Base-by-base conservation (phyloP, 345 rosid species). In the Eucalyptus sideroxylon region DNA sequence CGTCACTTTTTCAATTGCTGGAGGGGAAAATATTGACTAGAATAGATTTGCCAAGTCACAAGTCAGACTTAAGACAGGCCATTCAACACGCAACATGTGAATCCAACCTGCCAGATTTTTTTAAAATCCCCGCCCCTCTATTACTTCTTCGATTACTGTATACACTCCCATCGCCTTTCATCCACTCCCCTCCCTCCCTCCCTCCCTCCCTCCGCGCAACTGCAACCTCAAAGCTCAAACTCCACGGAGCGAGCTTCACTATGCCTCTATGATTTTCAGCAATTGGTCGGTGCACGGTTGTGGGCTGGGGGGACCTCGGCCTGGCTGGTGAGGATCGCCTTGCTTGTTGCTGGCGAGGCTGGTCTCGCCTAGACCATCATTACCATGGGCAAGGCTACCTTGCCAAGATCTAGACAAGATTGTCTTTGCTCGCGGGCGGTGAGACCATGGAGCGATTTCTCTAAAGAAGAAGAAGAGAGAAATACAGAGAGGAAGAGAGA, bases 311-410 rank as follows among this genome's bases (percentile, higher is more conserved):
- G 10, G 27, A 24, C 62, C 13, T 0, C 30, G 6, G 59, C 59
- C 0, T 53, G 26, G 59, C 26, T 8, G 59, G 26, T 53, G 59
- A 53, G 59, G 59, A 53, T 53, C 1, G 26, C 59, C 59, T 53
- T 19, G 10, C 10, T 53, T 19, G 59, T 0, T 53, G 24, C 2
- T 7, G 0, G 59, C 10, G 0, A 19, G 59, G 11, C 26, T 53
- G 11, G 11, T 53, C 59, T 53, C 2, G 0, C 26, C 26, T 53
- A 53, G 59, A 53, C 59, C 59, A 53, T 53, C 11, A 19, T 53
- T 53, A 2, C 26, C 59, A 53, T 53, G 26, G 59, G 26, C 24
- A 53, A 53, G 24, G 56, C 5, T 53, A 2, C 56, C 56, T 53
- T 19, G 56, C 24, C 56, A 19, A 53, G 56, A 53, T 19, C 24